Conservation (phyloP, 176 grass and related monocot species). For the Luzula sylvatica region DNA sequence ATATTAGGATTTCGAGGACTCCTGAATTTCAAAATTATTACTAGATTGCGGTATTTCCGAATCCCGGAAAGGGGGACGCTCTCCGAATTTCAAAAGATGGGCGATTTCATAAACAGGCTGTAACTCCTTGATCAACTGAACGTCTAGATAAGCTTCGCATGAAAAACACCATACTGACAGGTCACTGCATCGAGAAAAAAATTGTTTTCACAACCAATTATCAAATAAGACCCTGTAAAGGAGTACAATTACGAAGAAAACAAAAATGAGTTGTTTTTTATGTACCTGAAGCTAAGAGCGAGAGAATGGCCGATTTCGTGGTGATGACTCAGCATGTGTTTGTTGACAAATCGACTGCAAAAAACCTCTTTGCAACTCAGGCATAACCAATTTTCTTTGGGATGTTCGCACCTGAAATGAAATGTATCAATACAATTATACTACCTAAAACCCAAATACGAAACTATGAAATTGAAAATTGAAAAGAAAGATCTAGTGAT, state of each 20-base stretch:
- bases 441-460: no score
- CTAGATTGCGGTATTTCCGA: constrained; percentile 37
- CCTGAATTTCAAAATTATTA: constrained; percentile 18
- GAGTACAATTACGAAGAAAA: not conserved
- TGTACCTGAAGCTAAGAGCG: constrained; percentile 78
- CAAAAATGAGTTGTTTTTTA: not conserved
- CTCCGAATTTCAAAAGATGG: constrained; percentile 83
- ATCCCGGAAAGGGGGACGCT: constrained; percentile 49
- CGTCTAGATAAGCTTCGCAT: constrained; percentile 86
- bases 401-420: constrained; percentile 59
- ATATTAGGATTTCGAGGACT: constrained; percentile 37
- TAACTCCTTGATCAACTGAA: constrained; percentile 64
- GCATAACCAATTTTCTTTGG: constrained; percentile 84
- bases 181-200: constrained; percentile 53
- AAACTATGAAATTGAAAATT: no score
- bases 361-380: constrained; percentile 92
- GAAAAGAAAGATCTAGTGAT: no score
- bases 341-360: constrained; percentile 94
- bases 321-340: constrained; percentile 80
- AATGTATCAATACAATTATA: no score
- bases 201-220: no score
- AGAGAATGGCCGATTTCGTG: constrained; percentile 66
- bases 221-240: not conserved
- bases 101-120: constrained; percentile 74
- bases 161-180: constrained; percentile 85